Evolutionary conservation across 768 basidiomycete genomes (phyloP), one percentile per base, ranked within the genome.

Genomic region (Brasilioporus rufonigricans): DNA sequence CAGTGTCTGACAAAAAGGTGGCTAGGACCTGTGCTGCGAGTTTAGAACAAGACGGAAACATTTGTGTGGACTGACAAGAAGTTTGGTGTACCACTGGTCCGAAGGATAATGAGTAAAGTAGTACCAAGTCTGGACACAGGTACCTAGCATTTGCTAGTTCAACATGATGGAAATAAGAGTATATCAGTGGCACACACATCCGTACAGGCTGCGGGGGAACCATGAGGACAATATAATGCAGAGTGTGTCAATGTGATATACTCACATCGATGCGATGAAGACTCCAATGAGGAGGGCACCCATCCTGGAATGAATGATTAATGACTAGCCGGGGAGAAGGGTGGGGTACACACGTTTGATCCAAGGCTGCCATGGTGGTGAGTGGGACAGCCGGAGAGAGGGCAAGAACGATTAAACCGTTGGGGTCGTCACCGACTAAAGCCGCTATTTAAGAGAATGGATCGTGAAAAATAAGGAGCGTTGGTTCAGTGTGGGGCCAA

Each of bases 91-190:
- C 80, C 81, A 83, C 31, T 65, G 62, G 62, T 84, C 83, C n/a
- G 66, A 72, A 52, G 81, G 76, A 61, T 84, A 73, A 2, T 57
- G 75, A n/a, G 69, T 73, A 53, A 66, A 83, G 58, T 83, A 85
- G 56, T 77, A 83, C 73, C 74, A 82, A 1, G 76, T 75, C 65
- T 85, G 84, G 23, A 83, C 67, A 44, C 74, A 73, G 5, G 81
- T 81, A n/a, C 82, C 84, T 85, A 31, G 50, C 5, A 43, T n/a
- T 41, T 38, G 19, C 21, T 31, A 23, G 41, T 27, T 65, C 32
- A 44, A 56, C 11, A 21, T n/a, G 18, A 13, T 12, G 27, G 0
- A 44, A 4, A 33, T 16, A 27, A 7, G 23, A 29, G 14, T 14
- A n/a, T 35, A 29, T 40, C 14, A 32, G 14, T 21, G n/a, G 2